A percentile compares a stretch with the other conserved stretches of the same genome.
Conservation (phyloP, 495 filamentous ascomycete species). For the Penicillium fimorum region DNA sequence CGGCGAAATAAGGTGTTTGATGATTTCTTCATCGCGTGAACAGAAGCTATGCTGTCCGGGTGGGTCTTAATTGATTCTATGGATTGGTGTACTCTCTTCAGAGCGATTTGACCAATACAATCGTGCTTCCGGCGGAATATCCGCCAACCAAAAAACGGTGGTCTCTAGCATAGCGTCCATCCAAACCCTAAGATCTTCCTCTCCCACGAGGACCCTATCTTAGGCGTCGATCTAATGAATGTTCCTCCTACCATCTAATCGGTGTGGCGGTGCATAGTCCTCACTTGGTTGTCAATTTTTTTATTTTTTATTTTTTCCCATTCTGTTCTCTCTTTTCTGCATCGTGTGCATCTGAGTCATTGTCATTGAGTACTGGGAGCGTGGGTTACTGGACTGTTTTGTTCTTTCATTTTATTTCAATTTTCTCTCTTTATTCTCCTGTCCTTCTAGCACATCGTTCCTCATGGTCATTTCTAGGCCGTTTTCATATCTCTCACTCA, state of each 20-base stretch:
- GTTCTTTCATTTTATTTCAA: slow-evolving; percentile 15
- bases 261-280: slow-evolving; percentile 12
- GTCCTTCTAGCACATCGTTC: slow-evolving; percentile 31
- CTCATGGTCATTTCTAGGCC: slow-evolving; percentile 23
- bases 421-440: slow-evolving; percentile 19
- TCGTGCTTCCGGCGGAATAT: slow-evolving; percentile 2
- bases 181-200: neutral
- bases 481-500: slow-evolving; percentile 17
- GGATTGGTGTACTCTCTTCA: neutral
- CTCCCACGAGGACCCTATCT: slow-evolving; percentile 7
- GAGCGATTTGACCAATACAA: slow-evolving; percentile 1
- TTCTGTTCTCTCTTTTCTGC: slow-evolving; percentile 24
- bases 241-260: slow-evolving; percentile 16
- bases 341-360: slow-evolving; percentile 30
- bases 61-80: neutral
- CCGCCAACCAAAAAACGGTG: slow-evolving; percentile 18
- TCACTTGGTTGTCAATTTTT: slow-evolving; percentile 10
- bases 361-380: slow-evolving; percentile 36
- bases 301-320: slow-evolving; percentile 25
- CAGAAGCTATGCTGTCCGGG: neutral
- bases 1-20: slow-evolving; percentile 28
- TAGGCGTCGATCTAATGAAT: slow-evolving; percentile 31
- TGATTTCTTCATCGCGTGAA: slow-evolving; percentile 9
- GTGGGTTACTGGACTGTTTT: slow-evolving; percentile 30
- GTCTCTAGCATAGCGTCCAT: slow-evolving; percentile 6